Evolutionary conservation across 345 rosid species (phyloP).

Genomic region (Rhodamnia rubescens): DNA sequence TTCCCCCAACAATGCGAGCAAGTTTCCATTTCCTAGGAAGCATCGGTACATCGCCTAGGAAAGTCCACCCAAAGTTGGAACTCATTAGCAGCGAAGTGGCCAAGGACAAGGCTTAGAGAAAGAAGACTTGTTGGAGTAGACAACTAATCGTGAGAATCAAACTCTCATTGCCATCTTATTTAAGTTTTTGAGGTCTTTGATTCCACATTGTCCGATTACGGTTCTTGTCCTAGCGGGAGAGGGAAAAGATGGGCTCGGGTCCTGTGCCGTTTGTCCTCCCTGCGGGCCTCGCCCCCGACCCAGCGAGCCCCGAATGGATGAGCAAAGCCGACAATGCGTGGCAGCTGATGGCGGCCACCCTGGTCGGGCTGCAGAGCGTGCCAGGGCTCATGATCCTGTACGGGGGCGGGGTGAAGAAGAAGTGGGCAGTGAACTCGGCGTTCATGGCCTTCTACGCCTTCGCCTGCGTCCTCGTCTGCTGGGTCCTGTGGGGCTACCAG

Average conservation of each 20-base stretch:
- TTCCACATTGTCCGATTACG: not conserved
- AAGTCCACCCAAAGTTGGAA: not conserved
- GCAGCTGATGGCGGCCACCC: conserved; percentile 29
- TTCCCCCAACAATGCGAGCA: not conserved
- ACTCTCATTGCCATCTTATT: not conserved
- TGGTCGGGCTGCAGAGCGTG: conserved; percentile 23
- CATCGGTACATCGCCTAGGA: not conserved
- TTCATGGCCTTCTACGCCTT: conserved; percentile 30
- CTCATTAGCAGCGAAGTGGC: not conserved
- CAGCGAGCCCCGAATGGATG: conserved; percentile 18
- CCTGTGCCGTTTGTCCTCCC: conserved; percentile 1
- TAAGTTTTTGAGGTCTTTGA: not conserved
- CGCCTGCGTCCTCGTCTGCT: conserved; percentile 25
- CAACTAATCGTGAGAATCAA: conserved; percentile 17
- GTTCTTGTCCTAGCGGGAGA: not conserved
- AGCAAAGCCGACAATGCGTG: conserved; percentile 30
- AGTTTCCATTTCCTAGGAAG: not conserved
- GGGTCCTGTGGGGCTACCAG: conserved; percentile 27
- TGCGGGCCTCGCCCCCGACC: not conserved
- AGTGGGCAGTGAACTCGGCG: conserved; percentile 33
- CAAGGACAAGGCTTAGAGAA: not conserved
- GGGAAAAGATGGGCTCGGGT: not conserved
- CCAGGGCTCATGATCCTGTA: conserved; percentile 27
- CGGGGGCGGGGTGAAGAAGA: conserved; percentile 31
- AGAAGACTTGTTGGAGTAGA: not conserved